Evolutionary conservation across 1,284 basidiomycete species (phyloP), one percentile per base, ranked within the genome.

Genomic region (Taiwanofungus camphoratus): DNA sequence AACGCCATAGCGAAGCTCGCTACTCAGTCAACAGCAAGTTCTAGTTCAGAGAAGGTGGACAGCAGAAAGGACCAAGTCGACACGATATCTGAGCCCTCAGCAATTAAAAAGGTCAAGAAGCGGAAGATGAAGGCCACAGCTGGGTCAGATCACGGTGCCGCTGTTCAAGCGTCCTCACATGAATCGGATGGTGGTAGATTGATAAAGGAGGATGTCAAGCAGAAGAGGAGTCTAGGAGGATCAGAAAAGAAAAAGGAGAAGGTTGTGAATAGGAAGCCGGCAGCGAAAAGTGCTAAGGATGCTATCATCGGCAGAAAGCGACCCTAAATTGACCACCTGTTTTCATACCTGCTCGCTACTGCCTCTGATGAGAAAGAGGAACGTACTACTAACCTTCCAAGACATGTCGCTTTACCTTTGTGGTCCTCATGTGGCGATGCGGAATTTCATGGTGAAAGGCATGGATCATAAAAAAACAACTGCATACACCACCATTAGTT

Each of bases 241-340:
- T 68, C 70, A 6, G 75, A 76, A 60, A 79, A 72, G 66, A 85
- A 83, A 64, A 82, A 82, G 61, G 71, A 66, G 41, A 77, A 76
- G 55, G 54, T 76, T 3, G 52, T 68, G 22, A 71, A 67, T 46
- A 56, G 63, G 34, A 69, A 61, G 51, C 62, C 60, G 8, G 61
- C 64, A 23, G 50, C 45, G 36, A 76, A 72, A 61, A 76, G 71
- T 46, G 71, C 69, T 32, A 82, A 82, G 65, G 68, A 70, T 51
- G 63, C 54, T 26, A 47, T 84, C 36, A 55, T 81, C 26, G 79
- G 79, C 16, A 62, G 58, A 49, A 62, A 58, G 53, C 56, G 49
- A 34, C 48, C 56, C 9, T 53, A 42, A 52, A n/a, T n/a, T n/a
- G n/a, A n/a, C n/a, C n/a, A n/a, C n/a, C n/a, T n/a, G n/a, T n/a